These are phyloP conservation scores for Thielaviopsis populi DNA, from an alignment of 2,329 filamentous ascomycete genomes.

Conservation along the genomic window DNA sequence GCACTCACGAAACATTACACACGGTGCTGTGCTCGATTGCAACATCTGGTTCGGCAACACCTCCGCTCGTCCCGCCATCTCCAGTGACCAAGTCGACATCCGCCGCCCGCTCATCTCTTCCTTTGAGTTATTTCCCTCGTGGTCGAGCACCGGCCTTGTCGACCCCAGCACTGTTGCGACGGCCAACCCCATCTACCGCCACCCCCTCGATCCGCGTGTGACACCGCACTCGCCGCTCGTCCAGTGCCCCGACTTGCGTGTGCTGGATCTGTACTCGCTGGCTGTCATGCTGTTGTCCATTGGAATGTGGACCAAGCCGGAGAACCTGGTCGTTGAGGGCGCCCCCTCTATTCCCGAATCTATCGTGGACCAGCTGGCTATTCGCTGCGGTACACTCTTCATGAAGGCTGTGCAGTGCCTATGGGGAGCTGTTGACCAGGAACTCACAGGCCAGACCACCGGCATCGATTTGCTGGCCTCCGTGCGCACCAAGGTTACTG, in stretches of 20 bases:
- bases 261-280: slow-evolving; percentile 56
- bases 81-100: slow-evolving; percentile 41
- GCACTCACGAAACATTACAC: slow-evolving; percentile 52
- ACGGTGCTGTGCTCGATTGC: slow-evolving; percentile 52
- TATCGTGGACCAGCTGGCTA: slow-evolving; percentile 45
- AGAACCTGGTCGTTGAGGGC: slow-evolving; percentile 33
- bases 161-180: slow-evolving; percentile 20
- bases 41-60: slow-evolving; percentile 52
- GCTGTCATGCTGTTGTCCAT: slow-evolving; percentile 60
- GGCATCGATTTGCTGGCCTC: slow-evolving; percentile 39
- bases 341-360: slow-evolving; percentile 27
- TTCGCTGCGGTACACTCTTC: slow-evolving; percentile 58
- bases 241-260: slow-evolving; percentile 39
- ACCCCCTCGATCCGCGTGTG: slow-evolving; percentile 46
- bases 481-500: slow-evolving; percentile 36
- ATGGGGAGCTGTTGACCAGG: slow-evolving; percentile 53
- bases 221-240: slow-evolving; percentile 34
- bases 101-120: slow-evolving; percentile 55
- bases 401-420: slow-evolving; percentile 60
- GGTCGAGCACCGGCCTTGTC: slow-evolving; percentile 24
- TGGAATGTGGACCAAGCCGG: slow-evolving; percentile 58
- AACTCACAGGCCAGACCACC: slow-evolving; percentile 31
- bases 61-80: slow-evolving; percentile 28
- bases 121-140: slow-evolving; percentile 51
- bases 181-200: slow-evolving; percentile 39